A percentile compares a stretch with the other conserved stretches of the same genome.
Evolutionary conservation across 2,329 filamentous ascomycete species (phyloP).

Genomic region (Aspergillus transmontanensis): DNA sequence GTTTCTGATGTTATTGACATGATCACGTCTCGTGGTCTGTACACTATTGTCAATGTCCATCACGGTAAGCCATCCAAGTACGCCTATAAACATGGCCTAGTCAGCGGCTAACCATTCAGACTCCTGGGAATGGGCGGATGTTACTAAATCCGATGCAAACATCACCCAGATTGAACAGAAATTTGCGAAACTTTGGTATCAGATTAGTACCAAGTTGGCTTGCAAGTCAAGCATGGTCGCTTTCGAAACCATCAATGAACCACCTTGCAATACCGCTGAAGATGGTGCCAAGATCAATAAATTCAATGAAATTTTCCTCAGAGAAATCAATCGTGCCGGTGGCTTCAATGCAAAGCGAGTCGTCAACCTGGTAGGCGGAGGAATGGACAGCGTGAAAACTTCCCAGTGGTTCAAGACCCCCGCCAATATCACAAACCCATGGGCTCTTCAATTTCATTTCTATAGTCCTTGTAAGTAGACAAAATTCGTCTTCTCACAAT

Average conservation of each 20-base stretch:
- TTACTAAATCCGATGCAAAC: constrained; percentile 51
- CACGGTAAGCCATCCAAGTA: constrained; percentile 42
- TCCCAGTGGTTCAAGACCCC: constrained; percentile 57
- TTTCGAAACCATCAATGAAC: constrained; percentile 64
- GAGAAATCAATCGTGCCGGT: constrained; percentile 56
- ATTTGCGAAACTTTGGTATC: constrained; percentile 59
- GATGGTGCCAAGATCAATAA: constrained; percentile 57
- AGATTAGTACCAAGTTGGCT: constrained; percentile 57
- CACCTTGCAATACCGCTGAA: constrained; percentile 54
- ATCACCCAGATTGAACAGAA: constrained; percentile 58
- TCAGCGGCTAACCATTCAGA: constrained; percentile 33
- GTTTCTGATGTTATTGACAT: constrained; percentile 62
- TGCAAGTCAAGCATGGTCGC: constrained; percentile 58
- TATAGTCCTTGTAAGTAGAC: constrained; percentile 48
- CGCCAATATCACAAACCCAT: constrained; percentile 56
- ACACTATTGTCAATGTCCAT: constrained; percentile 61
- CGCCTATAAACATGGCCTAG: background rate
- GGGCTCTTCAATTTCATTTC: constrained; percentile 65
- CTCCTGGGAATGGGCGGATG: constrained; percentile 61
- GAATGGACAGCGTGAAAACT: constrained; percentile 57
- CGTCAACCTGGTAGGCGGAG: constrained; percentile 57
- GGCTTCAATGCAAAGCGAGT: constrained; percentile 60
- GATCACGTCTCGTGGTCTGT: constrained; percentile 54
- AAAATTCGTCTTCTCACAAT: background rate
- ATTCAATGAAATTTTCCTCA: constrained; percentile 59